Evolutionary conservation across 1,139 yeast genomes (phyloP).

Genomic region (Casaregolazyma lundiana): DNA sequence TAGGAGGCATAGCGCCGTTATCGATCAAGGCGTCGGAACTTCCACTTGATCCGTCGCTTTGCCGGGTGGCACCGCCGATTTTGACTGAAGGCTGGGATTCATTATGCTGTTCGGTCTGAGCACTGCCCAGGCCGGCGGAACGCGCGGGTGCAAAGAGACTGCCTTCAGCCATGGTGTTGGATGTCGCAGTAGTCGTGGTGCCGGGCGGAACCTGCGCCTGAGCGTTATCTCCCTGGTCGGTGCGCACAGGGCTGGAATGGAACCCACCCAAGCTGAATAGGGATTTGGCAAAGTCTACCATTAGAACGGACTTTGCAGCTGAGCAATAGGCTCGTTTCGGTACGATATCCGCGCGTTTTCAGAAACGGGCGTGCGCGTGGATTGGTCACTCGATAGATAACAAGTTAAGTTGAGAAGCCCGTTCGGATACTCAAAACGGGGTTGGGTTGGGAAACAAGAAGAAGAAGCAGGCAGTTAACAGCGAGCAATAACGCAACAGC

Average conservation of each 20-base stretch:
- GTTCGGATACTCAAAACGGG: not conserved
- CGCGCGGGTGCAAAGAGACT: slow-evolving; percentile 12
- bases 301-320: slow-evolving; percentile 6
- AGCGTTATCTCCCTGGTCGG: slow-evolving; percentile 5
- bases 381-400: not conserved
- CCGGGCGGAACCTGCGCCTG: slow-evolving; percentile 14
- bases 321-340: not conserved
- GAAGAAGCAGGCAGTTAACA: no score
- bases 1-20: slow-evolving; percentile 10
- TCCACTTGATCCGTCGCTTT: slow-evolving; percentile 4
- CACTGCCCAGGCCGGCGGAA: slow-evolving; percentile 2
- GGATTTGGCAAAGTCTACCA: slow-evolving; percentile 31
- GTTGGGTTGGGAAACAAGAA: not conserved
- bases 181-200: slow-evolving; percentile 10
- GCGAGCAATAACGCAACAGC: no score
- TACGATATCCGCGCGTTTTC: not conserved
- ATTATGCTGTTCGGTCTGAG: slow-evolving; percentile 5
- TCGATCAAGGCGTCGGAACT: slow-evolving; percentile 8
- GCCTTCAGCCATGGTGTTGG: slow-evolving; percentile 11
- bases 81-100: slow-evolving; percentile 4
- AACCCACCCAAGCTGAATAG: slow-evolving; percentile 26
- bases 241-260: slow-evolving; percentile 5
- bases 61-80: slow-evolving; percentile 8
- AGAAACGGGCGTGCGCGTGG: not conserved
- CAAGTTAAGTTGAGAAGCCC: not conserved